Conservation (phyloP, 106 monocot species). For the Acorus gramineus region DNA sequence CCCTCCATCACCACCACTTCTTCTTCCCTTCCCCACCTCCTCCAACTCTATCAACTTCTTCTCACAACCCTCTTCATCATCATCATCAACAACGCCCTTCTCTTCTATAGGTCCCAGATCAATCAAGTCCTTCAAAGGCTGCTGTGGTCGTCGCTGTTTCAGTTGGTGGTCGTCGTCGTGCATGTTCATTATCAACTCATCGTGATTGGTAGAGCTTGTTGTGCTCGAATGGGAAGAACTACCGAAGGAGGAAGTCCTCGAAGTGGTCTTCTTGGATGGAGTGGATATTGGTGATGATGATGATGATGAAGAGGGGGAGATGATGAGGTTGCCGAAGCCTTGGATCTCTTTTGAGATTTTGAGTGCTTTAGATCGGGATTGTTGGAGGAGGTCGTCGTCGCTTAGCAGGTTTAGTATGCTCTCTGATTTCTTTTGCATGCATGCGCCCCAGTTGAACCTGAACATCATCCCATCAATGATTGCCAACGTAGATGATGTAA, state of each 20-base stretch:
- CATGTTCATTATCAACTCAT: neutral
- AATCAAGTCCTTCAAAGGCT: too few species aligned
- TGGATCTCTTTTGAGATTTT: constrained; percentile 9
- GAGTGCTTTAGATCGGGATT: constrained; percentile 5
- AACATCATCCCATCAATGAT: too few species aligned
- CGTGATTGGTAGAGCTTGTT: neutral
- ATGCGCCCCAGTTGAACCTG: constrained; percentile 13
- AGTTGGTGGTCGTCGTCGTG: neutral
- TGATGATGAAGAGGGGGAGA: neutral
- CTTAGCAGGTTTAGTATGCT: constrained; percentile 9
- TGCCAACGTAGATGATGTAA: too few species aligned
- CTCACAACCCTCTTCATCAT: neutral
- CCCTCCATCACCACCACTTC: neutral
- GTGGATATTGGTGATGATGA: neutral
- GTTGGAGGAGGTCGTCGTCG: neutral
- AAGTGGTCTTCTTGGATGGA: neutral
- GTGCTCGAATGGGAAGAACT: neutral
- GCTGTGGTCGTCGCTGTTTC: too few species aligned
- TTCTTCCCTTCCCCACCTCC: neutral
- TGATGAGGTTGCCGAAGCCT: constrained; percentile 8
- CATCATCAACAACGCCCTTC: too few species aligned
- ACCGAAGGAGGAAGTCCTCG: constrained; percentile 6
- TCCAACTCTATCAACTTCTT: neutral
- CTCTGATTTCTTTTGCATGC: constrained; percentile 13
- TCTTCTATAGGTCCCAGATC: too few species aligned